Conservation (phyloP, 148 eudicot species). For the Fagopyrum tataricum region DNA sequence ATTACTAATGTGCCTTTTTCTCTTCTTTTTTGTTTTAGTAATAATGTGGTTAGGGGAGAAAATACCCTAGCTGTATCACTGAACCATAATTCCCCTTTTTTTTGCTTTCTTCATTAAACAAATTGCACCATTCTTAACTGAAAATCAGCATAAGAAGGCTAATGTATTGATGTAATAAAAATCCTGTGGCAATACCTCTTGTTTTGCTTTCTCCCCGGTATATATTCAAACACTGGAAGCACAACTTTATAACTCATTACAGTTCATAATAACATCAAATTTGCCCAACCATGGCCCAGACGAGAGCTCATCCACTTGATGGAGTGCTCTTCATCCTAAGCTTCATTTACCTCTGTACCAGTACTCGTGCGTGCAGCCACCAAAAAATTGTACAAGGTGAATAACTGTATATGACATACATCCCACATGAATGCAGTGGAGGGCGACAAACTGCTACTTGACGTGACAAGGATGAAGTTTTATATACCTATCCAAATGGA, state of each 20-base stretch:
- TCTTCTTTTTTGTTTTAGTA: too few relatives aligned
- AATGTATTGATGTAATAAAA: too few relatives aligned
- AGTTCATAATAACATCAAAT: slow-evolving; percentile 4
- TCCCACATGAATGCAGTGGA: not conserved
- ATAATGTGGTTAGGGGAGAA: too few relatives aligned
- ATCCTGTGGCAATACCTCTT: not conserved
- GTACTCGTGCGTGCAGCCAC: slow-evolving; percentile 1
- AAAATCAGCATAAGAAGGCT: too few relatives aligned
- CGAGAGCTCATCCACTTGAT: not conserved
- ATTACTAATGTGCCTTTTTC: too few relatives aligned
- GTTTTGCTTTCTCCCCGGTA: not conserved
- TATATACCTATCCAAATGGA: slow-evolving; percentile 53
- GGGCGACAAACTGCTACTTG: slow-evolving; percentile 15
- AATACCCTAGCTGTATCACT: too few relatives aligned
- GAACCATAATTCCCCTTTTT: not conserved
- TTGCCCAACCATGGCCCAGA: not conserved
- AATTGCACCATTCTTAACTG: too few relatives aligned
- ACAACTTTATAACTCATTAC: slow-evolving; percentile 1
- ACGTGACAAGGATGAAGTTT: not conserved
- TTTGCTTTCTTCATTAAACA: not conserved
- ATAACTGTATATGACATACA: not conserved
- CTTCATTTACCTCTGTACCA: not conserved
- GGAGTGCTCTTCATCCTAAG: slow-evolving; percentile 6
- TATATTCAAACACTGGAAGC: not conserved
- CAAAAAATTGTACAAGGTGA: not conserved